Conservation (phyloP, 2,329 filamentous ascomycete species). For the Tolypocladium ophioglossoides region DNA sequence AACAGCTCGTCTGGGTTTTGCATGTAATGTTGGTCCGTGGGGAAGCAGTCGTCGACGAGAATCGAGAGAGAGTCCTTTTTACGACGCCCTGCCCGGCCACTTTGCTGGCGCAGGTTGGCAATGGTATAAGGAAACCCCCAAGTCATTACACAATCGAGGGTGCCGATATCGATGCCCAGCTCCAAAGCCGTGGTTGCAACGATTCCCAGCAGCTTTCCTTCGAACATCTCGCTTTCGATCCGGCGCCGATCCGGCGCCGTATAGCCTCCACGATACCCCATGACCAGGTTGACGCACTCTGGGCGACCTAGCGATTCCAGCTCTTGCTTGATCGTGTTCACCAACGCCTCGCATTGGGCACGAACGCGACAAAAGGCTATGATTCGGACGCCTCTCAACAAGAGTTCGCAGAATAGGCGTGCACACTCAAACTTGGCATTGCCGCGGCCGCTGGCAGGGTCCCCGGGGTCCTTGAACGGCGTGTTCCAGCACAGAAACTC, state of each 20-base stretch:
- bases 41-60: conserved; percentile 78
- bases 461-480: conserved; percentile 79
- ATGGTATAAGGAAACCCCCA: conserved; percentile 95
- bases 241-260: conserved; percentile 78
- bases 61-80: conserved; percentile 92
- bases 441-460: conserved; percentile 77
- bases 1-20: conserved; percentile 90
- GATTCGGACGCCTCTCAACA: conserved; percentile 78
- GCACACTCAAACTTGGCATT: conserved; percentile 80
- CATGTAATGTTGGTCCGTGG: conserved; percentile 96
- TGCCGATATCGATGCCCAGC: conserved; percentile 89
- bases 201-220: conserved; percentile 85
- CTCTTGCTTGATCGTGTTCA: conserved; percentile 70
- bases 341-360: conserved; percentile 77
- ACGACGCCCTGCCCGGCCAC: conserved; percentile 78
- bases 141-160: conserved; percentile 84
- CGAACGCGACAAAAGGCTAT: conserved; percentile 89
- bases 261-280: conserved; percentile 94
- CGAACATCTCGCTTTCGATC: conserved; percentile 95
- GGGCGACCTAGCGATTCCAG: conserved; percentile 60
- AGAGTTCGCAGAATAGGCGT: conserved; percentile 78
- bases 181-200: conserved; percentile 90
- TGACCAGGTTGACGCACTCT: conserved; percentile 71
- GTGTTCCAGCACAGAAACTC: conserved; percentile 98
- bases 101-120: conserved; percentile 88